Evolutionary conservation across 1,284 basidiomycete species (phyloP), one percentile per base, ranked within the genome.

Genomic region (Austroboletus niveus): DNA sequence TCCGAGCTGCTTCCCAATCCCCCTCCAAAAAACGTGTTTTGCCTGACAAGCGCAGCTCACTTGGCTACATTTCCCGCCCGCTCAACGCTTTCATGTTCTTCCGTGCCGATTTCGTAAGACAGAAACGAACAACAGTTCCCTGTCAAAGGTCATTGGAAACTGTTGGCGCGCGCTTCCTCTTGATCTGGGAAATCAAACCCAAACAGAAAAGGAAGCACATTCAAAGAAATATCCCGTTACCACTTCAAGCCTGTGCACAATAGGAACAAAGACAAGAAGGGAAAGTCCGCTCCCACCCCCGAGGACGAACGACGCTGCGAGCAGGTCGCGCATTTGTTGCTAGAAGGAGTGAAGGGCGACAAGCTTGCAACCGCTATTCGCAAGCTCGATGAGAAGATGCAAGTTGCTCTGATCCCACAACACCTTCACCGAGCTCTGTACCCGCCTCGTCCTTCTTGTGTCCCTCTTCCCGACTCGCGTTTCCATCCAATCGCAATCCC

Each of bases 21-120:
- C 68, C 75, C 1, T 61, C 72, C 2, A 71, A 76, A 45, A 69
- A 76, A 54, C 74, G 79, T 1, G 70, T 64, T 0, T 77, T 80
- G 0, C 74, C 77, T 0, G 76, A 81, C 42, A 87, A 85, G 69
- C 75, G 82, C 38, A 76, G 76, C 49, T 82, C 81, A 11, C 77
- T 82, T 41, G 82, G 81, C 0, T 86, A 95, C 66, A 89, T 95
- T 59, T 92, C 93, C 10, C 81, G 94, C 1, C 93, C 94, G 0
- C 86, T 92, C 1, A 96, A 96, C 62, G 92, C 93, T 0, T 96
- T 95, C 76, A 95, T 96, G 81, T 81, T 96, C 57, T 96, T 94
- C 75, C 82, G 94, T 29, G 89, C 91, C 31, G 87, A 94, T 64
- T 93, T 94, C 54, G 89, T 94, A 17, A 75, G 85, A 31, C 83